These are phyloP conservation scores for Aspergillus taichungensis DNA, from an alignment of 495 filamentous ascomycete genomes.

Conservation along the genomic window DNA sequence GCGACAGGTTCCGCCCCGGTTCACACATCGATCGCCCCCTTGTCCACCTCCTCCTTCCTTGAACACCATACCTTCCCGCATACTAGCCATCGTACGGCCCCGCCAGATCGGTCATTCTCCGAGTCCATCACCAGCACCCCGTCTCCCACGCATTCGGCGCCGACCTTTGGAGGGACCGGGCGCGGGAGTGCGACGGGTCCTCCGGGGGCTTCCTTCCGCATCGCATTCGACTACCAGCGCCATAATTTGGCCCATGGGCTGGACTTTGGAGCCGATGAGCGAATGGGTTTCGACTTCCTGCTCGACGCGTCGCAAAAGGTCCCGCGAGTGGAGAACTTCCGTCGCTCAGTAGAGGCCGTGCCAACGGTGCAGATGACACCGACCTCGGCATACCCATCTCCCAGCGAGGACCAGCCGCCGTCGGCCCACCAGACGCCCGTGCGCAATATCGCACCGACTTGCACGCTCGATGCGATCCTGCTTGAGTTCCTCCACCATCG, in stretches of 20 bases:
- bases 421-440: conserved; percentile 42
- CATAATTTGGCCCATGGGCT: conserved; percentile 47
- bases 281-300: conserved; percentile 60
- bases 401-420: conserved; percentile 14
- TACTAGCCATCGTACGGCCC: conserved; percentile 9
- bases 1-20: conserved; percentile 5
- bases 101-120: conserved; percentile 19
- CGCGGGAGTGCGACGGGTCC: conserved; percentile 21
- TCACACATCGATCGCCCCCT: conserved; percentile 13
- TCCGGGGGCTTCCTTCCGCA: conserved; percentile 18
- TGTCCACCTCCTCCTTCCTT: conserved; percentile 18
- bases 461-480: conserved; percentile 63
- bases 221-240: conserved; percentile 42
- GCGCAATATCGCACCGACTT: conserved; percentile 53
- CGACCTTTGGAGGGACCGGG: conserved; percentile 15
- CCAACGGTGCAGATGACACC: conserved; percentile 16
- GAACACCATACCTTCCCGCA: conserved; percentile 15
- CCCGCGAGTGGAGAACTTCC: conserved; percentile 29
- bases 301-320: conserved; percentile 46
- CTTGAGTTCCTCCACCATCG: conserved; percentile 67
- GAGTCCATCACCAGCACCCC: conserved; percentile 30
- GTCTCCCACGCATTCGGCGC: conserved; percentile 28
- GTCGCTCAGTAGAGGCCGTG: conserved; percentile 20
- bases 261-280: conserved; percentile 47
- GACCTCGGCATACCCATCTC: conserved; percentile 18